phyloP scores from a whole-genome alignment of 805 yeast species.

The Zygotorulaspora florentina region DNA sequence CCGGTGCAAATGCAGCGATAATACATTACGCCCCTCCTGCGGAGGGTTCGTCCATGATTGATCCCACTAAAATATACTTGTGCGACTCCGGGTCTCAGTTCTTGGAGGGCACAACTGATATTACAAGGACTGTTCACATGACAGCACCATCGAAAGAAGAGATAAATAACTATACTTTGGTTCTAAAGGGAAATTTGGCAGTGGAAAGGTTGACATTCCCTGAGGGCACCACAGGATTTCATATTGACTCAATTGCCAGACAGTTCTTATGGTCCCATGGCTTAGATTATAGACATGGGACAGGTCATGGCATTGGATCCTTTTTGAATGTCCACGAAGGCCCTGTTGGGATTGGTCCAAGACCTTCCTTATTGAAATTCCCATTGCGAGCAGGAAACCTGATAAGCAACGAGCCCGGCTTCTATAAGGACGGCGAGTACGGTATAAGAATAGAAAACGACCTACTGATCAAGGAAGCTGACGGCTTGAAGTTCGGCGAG shows the following conservation, averaged over 20 bases:
- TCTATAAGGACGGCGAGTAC: conserved; percentile 80
- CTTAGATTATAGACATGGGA: conserved; percentile 85
- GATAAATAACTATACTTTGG: conserved; percentile 69
- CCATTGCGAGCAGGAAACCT: conserved; percentile 66
- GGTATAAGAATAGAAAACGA: conserved; percentile 91
- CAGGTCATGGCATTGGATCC: conserved; percentile 97
- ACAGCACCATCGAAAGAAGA: conserved; percentile 52
- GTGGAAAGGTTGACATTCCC: conserved; percentile 79
- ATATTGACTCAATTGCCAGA: conserved; percentile 78
- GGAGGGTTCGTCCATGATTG: conserved; percentile 54
- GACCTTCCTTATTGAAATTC: conserved; percentile 44
- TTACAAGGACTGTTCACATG: conserved; percentile 83
- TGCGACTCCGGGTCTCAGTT: conserved; percentile 92
- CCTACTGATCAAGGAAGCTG: conserved; percentile 46
- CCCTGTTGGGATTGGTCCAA: conserved; percentile 74
- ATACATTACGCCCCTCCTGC: conserved; percentile 71
- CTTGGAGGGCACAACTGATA: conserved; percentile 93
- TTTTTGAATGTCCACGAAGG: conserved; percentile 92
- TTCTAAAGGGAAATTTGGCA: conserved; percentile 86
- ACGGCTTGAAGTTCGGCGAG: conserved; percentile 48
- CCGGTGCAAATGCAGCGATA: conserved; percentile 71
- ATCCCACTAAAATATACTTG: conserved; percentile 64
- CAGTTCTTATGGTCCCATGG: conserved; percentile 80
- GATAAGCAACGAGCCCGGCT: conserved; percentile 92
- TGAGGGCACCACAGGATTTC: conserved; percentile 65